Percentiles rank a stretch among this genome's conserved stretches.
These are phyloP conservation scores for Rhexocercosporidium sp. DNA, from an alignment of 2,329 filamentous ascomycete genomes.

Conservation along the genomic window DNA sequence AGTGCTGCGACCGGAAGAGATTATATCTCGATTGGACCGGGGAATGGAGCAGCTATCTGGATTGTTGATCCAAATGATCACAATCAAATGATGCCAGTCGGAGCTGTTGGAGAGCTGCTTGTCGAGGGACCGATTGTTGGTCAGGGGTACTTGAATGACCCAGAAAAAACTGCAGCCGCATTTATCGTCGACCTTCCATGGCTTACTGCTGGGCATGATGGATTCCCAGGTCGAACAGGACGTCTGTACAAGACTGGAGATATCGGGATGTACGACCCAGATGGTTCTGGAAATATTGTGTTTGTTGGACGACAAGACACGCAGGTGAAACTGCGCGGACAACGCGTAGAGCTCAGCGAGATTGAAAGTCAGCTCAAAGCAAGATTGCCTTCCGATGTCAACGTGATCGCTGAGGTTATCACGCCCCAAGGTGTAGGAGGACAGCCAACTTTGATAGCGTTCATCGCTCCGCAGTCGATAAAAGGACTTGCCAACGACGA, in stretches of 20 bases:
- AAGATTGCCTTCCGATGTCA: slow-evolving; percentile 44
- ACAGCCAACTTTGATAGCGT: slow-evolving; percentile 43
- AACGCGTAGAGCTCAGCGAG: slow-evolving; percentile 64
- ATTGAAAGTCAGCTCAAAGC: slow-evolving; percentile 50
- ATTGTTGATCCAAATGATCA: slow-evolving; percentile 40
- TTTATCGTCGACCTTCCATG: slow-evolving; percentile 63
- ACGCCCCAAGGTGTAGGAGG: slow-evolving; percentile 35
- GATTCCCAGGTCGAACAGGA: slow-evolving; percentile 45
- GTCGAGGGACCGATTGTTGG: slow-evolving; percentile 61
- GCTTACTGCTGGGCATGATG: slow-evolving; percentile 48
- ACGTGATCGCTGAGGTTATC: slow-evolving; percentile 43
- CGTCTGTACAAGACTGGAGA: slow-evolving; percentile 66
- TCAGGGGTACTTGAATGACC: slow-evolving; percentile 64
- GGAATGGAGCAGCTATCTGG: slow-evolving; percentile 43
- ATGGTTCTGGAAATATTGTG: slow-evolving; percentile 51
- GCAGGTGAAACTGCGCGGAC: slow-evolving; percentile 72
- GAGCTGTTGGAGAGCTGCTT: slow-evolving; percentile 38
- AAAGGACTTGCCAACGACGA: slow-evolving; percentile 16
- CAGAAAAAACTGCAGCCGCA: slow-evolving; percentile 59
- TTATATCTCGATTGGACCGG: slow-evolving; percentile 30
- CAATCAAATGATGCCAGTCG: slow-evolving; percentile 32
- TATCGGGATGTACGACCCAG: slow-evolving; percentile 57
- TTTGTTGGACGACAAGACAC: slow-evolving; percentile 69
- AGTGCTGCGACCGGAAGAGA: slow-evolving; percentile 10
- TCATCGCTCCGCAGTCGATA: slow-evolving; percentile 35